phyloP scores from a whole-genome alignment of 768 basidiomycete species.

The Suillus americanus region DNA sequence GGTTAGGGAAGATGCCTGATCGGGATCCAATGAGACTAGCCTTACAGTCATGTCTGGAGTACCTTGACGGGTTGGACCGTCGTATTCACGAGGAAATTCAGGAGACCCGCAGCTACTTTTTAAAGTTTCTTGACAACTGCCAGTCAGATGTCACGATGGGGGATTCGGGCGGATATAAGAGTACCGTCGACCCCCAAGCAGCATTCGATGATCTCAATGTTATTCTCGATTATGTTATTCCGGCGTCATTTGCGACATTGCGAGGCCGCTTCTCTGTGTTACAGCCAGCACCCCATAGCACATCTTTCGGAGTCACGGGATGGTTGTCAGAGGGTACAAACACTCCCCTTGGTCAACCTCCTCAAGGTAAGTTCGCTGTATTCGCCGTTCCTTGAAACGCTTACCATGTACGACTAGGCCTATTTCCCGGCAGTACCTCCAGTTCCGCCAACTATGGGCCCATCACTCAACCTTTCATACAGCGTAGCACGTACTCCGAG shows the following conservation, averaged over 20 bases:
- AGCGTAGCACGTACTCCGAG: conserved; percentile 29
- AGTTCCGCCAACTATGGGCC: not conserved
- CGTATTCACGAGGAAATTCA: not conserved
- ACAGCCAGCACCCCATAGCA: not conserved
- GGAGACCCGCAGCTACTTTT: not conserved
- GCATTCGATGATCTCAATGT: not conserved
- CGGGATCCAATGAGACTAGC: not conserved
- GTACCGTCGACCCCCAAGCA: not conserved
- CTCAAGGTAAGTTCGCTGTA: not conserved
- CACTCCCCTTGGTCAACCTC: not conserved
- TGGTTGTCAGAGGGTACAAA: not conserved
- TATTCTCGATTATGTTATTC: not conserved
- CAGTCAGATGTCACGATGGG: not conserved
- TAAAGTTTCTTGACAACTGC: not conserved
- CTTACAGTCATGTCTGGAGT: not conserved
- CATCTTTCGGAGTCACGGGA: not conserved
- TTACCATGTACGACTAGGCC: not conserved
- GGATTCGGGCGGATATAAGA: not conserved
- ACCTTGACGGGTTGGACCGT: not conserved
- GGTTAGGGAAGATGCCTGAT: not conserved
- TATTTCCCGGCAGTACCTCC: not conserved
- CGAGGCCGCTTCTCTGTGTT: not conserved
- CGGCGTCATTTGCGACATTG: not conserved
- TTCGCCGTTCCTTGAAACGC: not conserved
- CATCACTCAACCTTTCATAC: not conserved